Evolutionary conservation across 1,284 basidiomycete genomes (phyloP), one percentile per base, ranked within the genome.

Genomic region (Golubevia pallescens): DNA sequence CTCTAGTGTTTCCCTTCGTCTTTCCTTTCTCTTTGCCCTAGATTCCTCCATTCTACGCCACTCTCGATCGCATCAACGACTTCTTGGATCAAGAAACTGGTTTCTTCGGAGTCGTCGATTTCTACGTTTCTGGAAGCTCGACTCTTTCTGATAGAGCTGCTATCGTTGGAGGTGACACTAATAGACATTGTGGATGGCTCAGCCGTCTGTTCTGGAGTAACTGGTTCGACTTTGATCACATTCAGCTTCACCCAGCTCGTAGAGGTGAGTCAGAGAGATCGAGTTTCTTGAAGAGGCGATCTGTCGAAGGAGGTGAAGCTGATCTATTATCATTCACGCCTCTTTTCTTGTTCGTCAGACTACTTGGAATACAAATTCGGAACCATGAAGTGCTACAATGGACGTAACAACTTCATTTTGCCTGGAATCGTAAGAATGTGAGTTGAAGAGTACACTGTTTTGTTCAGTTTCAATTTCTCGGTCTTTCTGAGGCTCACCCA

Each of bases 311-410:
- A n/a, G n/a, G n/a, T n/a, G n/a, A n/a, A n/a, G n/a, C n/a, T n/a
- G n/a, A n/a, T 53, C 19, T 53, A 19, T 53, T 19, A 19, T 19
- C 51, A 53, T 16, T 53, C 51, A 16, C 51, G 19, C 19, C 51
- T 16, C 16, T 19, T 19, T 19, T 53, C 51, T 16, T 1, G 1
- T 16, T 53, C 19, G 16, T 53, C 51, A 80, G 90, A 91, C 68
- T 93, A 93, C 83, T 88, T 93, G 60, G 92, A 93, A 83, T 92
- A 93, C 87, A 90, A 90, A 72, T 93, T 93, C 86, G 92, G 91
- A 38, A 93, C 92, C 7, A 81, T 87, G 79, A 87, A 87, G 74
- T 78, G 75, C 48, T 92, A 90, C 87, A 93, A 92, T 73, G 91
- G 90, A 3, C 88, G 92, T 61, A 93, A 93, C 87, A 88, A 88